phyloP scores from a whole-genome alignment of 495 filamentous ascomycete genomes.

The Cercophora newfieldiana region DNA sequence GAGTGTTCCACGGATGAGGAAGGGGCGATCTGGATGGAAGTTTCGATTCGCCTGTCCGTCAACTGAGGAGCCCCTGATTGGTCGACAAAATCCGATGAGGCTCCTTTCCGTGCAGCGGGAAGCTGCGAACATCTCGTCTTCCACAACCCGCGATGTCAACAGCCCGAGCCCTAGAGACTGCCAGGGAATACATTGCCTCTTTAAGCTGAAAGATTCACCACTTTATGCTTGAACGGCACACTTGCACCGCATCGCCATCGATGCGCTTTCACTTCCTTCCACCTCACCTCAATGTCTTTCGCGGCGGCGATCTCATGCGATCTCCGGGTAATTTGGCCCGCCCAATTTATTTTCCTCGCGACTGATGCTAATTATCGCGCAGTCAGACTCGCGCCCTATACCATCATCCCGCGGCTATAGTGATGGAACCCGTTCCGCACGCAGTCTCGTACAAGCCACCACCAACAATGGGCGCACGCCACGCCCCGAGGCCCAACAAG shows the following conservation, averaged over 20 bases:
- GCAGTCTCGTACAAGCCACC: conserved; percentile 3
- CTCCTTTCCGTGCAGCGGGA: neutral
- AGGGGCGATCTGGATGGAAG: neutral
- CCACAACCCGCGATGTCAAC: neutral
- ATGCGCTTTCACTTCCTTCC: neutral
- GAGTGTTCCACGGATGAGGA: neutral
- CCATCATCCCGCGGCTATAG: conserved; percentile 14
- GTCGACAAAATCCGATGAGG: neutral
- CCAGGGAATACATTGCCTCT: no score
- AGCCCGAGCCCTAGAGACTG: no score
- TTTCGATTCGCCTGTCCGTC: neutral
- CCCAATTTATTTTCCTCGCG: conserved; percentile 12
- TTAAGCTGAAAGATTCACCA: no score
- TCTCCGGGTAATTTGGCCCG: conserved; percentile 31
- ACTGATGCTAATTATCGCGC: conserved; percentile 19
- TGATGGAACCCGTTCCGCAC: neutral
- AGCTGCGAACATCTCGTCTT: neutral
- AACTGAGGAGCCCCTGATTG: neutral
- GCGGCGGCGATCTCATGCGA: neutral
- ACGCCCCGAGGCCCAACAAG: neutral
- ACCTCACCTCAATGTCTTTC: neutral
- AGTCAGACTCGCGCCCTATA: conserved; percentile 7
- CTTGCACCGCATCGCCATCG: neutral
- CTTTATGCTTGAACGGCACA: neutral
- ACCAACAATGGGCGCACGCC: neutral